phyloP scores from a whole-genome alignment of 805 yeast species.

The Myxozyma mucilagina region DNA sequence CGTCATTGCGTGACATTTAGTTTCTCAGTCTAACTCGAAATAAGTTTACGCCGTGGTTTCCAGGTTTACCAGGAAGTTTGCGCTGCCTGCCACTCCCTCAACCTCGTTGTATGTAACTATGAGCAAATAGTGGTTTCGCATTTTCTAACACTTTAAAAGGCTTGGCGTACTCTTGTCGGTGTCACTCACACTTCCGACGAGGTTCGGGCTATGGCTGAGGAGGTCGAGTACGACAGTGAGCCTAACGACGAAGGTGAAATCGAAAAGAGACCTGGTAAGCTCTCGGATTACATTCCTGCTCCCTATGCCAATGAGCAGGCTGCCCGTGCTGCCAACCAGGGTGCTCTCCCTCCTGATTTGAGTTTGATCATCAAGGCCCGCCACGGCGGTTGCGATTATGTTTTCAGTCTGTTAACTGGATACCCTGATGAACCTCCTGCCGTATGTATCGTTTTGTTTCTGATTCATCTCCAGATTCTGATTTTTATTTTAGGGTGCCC shows the following conservation, averaged over 20 bases:
- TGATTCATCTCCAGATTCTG: neutral
- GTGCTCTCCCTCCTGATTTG: constrained; percentile 98
- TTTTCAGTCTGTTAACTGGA: constrained; percentile 92
- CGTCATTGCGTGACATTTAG: neutral
- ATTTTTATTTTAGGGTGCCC: constrained; percentile 54
- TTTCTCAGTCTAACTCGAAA: neutral
- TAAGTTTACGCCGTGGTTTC: constrained; percentile 91
- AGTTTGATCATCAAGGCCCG: constrained; percentile 97
- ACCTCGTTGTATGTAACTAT: constrained; percentile 57
- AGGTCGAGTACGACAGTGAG: constrained; percentile 95
- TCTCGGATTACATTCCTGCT: constrained; percentile 90
- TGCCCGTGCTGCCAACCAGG: constrained; percentile 99
- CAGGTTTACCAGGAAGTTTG: constrained; percentile 98
- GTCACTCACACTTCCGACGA: constrained; percentile 90
- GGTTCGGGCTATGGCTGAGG: constrained; percentile 91
- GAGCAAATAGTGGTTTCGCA: neutral
- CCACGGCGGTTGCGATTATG: constrained; percentile 96
- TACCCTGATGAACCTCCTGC: constrained; percentile 99
- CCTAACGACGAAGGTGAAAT: constrained; percentile 96
- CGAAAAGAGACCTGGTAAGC: constrained; percentile 96
- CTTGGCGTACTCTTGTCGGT: constrained; percentile 98
- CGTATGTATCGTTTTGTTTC: neutral
- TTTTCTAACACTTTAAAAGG: constrained; percentile 39
- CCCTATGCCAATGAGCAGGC: constrained; percentile 99
- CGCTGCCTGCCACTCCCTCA: constrained; percentile 97